Conservation (phyloP, 2,329 filamentous ascomycete genomes). For the Aspergillus luchuensis region DNA sequence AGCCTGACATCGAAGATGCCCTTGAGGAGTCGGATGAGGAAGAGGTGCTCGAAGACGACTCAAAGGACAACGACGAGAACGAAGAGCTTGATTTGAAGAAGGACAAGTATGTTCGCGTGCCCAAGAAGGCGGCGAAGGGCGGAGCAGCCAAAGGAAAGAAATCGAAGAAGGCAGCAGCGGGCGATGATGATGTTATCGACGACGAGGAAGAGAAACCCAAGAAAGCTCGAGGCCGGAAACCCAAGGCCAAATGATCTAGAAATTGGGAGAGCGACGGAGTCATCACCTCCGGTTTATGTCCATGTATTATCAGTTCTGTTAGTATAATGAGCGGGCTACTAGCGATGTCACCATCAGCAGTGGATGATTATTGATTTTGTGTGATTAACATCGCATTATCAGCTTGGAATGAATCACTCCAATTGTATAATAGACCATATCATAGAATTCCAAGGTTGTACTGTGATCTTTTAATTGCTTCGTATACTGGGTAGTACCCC, state of each 20-base stretch:
- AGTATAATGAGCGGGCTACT: background rate
- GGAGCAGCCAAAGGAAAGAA: conserved; percentile 50
- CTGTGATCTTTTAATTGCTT: too few relatives aligned
- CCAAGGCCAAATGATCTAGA: conserved; percentile 28
- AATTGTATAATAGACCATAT: too few relatives aligned
- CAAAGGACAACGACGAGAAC: conserved; percentile 66
- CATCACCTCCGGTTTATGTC: conserved; percentile 6
- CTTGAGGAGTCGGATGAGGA: conserved; percentile 85
- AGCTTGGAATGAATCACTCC: too few relatives aligned
- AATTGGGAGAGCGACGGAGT: background rate
- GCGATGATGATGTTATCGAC: conserved; percentile 26
- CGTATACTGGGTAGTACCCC: too few relatives aligned
- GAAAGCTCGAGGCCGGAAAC: conserved; percentile 46
- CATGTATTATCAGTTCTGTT: conserved; percentile 2
- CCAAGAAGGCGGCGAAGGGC: conserved; percentile 66
- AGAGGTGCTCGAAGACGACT: conserved; percentile 57
- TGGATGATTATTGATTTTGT: background rate
- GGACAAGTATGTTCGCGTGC: conserved; percentile 93
- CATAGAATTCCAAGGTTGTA: too few relatives aligned
- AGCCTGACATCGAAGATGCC: conserved; percentile 92
- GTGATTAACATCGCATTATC: background rate
- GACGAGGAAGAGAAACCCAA: conserved; percentile 57
- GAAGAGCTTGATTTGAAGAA: conserved; percentile 83
- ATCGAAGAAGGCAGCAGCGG: conserved; percentile 51
- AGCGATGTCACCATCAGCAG: background rate